These are phyloP conservation scores for Lentinula aciculospora DNA, from an alignment of 768 basidiomycete species.

Conservation along the genomic window DNA sequence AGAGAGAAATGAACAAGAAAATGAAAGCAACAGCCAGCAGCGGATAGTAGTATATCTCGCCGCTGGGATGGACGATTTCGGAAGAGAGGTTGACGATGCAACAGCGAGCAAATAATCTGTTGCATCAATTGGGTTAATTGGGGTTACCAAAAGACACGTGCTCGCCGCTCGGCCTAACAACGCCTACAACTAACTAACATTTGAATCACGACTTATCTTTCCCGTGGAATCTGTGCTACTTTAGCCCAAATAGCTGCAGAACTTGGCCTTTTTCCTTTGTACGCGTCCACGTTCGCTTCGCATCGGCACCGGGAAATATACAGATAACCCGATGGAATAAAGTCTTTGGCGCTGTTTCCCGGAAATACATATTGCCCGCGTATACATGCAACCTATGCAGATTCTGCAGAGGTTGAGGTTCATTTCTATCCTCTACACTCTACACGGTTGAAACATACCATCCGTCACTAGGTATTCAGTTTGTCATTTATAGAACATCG, in stretches of 20 bases:
- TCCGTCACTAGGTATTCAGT: too few relatives aligned
- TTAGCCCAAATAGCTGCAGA: not conserved
- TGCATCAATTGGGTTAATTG: not conserved
- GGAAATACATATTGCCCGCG: too few relatives aligned
- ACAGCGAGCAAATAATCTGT: conserved; percentile 5
- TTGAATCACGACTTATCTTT: not conserved
- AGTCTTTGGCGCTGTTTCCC: not conserved
- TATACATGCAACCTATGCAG: too few relatives aligned
- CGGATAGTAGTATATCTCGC: not conserved
- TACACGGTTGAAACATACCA: too few relatives aligned
- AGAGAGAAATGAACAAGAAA: not conserved
- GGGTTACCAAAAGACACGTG: not conserved
- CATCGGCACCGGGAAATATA: not conserved
- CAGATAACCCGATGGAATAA: not conserved
- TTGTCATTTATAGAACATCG: not conserved
- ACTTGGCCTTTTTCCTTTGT: not conserved
- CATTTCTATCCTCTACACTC: too few relatives aligned
- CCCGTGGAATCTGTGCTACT: not conserved
- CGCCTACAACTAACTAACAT: not conserved
- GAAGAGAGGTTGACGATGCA: conserved; percentile 8
- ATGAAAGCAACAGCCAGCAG: not conserved
- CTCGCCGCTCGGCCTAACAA: not conserved
- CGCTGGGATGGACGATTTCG: conserved; percentile 3
- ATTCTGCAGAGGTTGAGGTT: too few relatives aligned
- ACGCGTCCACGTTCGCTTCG: not conserved